Base-by-base conservation (phyloP, 2,329 filamentous ascomycete genomes). In the Onygenales sp. region DNA sequence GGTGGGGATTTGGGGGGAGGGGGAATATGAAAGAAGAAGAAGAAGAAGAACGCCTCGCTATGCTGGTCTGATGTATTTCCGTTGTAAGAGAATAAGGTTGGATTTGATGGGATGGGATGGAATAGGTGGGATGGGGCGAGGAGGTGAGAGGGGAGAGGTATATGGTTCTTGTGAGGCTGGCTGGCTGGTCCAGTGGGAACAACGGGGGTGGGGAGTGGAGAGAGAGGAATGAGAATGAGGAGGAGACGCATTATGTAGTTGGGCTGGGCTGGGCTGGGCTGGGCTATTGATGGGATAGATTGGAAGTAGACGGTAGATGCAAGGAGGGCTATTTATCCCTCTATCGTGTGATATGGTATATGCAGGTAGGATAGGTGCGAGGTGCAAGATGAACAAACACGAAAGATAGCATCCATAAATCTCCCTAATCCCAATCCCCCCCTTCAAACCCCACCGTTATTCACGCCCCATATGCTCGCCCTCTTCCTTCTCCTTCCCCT, bases 401-500 rank as follows among this genome's bases (percentile, higher is more conserved):
- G 21, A 27, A 27, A 27, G 21, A 27, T 27, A 27, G 21, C 21
- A 27, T 27, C 21, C 21, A 27, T 27, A n/a, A 42, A 14, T 14
- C 43, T n/a, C 8, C 21, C 43, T 3, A 4, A 11, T 33, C 10
- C 27, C 43, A 32, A 8, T 8, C 1, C 5, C 8, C n/a, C 14
- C 10, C 14, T 13, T 21, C 6, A 10, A 33, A n/a, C 8, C 33
- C 13, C 9, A 13, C 31, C 11, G 13, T 6, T 27, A 27, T 27
- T 27, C 7, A 2, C 32, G 10, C 32, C 47, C n/a, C 8, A 27
- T 33, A 10, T 37, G n/a, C 11, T 21, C 43, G 31, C 11, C 34
- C 14, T 70, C 64, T 54, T 69, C 65, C 55, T 72, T 66, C 52
- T 59, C 65, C 51, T 65, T 58, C 21, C 61, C 56, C 37, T 68